Base-by-base conservation (phyloP, 768 basidiomycete species). In the Fistulinella prunicolor region DNA sequence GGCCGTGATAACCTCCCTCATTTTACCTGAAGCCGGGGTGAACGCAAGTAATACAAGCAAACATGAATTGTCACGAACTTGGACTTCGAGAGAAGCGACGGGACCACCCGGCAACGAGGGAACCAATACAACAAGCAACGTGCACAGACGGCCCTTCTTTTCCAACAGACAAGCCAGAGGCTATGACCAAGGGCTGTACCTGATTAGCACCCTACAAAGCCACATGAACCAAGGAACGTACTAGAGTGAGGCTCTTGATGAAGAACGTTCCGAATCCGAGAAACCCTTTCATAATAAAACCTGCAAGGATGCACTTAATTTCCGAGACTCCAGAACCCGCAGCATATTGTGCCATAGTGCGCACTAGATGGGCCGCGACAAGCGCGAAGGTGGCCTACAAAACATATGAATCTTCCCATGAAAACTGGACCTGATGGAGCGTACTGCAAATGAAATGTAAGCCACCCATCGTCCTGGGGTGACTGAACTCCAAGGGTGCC, bases 111-210 rank as follows among this genome's bases (percentile, higher is more conserved):
- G 91, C 94, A n/a, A 98, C 84, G 29, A 95, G 76, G 51, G 81
- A 85, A 1, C 96, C 96, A 51, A 96, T 83, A 61, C 93, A 90
- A 61, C 92, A 95, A 4, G 96, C 96, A 38, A 97, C 89, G 63
- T 99, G 96, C 1, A 99, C 96, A 2, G 93, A 95, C 0, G 96
- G 96, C 0, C 96, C 96, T 70, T 99, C 96, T 68, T 98, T 99
- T 6, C 96, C 96, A 19, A 98, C 93, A 5, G 94, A 94, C 42
- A 98, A 71, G 1, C 96, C 96, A 21, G 95, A 98, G 6, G 94
- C 95, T 56, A 99, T 98, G 32, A 95, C 89, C 26, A 99, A 74
- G 22, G 96, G 96, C 95, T 99, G 55, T 19, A 47, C 43, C 51
- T 49, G 49, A 55, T 69, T 38, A 56, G 26, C 48, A 46, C 29